Evolutionary conservation across 305 asterid genomes (phyloP), one percentile per base, ranked within the genome.

Genomic region (Fraxinus floribunda): DNA sequence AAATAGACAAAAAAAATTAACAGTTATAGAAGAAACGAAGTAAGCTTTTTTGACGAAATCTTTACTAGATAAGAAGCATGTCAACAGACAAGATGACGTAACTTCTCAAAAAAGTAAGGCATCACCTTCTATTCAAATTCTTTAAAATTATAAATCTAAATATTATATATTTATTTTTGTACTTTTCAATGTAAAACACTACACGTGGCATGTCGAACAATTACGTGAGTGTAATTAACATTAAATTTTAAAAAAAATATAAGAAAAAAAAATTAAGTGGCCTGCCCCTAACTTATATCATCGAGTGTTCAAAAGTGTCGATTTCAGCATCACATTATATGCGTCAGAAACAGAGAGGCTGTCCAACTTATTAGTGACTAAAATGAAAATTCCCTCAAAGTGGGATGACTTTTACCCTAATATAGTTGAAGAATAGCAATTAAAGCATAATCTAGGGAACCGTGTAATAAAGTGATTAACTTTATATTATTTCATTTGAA

Each of bases 311-410:
- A 15, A 1, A 16, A n/a, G 62, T 4, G 8, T 4, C 20, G 7
- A 52, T 52, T 52, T 52, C 16, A 16, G 4, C 62, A 52, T 15
- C 3, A 16, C 22, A 52, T 16, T 15, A 55, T n/a, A 6, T 7
- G 26, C 0, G 11, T 18, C 29, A n/a, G 7, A 57, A 2, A 18
- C 11, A 18, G 10, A n/a, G 10, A 55, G 10, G 3, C 9, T 0
- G 11, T 6, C 29, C 11, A 6, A 57, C 3, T 55, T n/a, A n/a
- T n/a, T 55, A 78, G 70, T 82, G 46, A 71, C 76, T 70, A 80
- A 86, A 81, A 82, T 64, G 80, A 84, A 81, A 79, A 79, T 79
- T 77, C 57, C 68, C 82, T 73, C 66, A 75, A 64, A 82, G 75
- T 29, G 16, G 18, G 20, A 26, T 68, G 75, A 13, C 39, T 11